Base-by-base conservation (phyloP, 768 basidiomycete species). In the Boletus patriciae region DNA sequence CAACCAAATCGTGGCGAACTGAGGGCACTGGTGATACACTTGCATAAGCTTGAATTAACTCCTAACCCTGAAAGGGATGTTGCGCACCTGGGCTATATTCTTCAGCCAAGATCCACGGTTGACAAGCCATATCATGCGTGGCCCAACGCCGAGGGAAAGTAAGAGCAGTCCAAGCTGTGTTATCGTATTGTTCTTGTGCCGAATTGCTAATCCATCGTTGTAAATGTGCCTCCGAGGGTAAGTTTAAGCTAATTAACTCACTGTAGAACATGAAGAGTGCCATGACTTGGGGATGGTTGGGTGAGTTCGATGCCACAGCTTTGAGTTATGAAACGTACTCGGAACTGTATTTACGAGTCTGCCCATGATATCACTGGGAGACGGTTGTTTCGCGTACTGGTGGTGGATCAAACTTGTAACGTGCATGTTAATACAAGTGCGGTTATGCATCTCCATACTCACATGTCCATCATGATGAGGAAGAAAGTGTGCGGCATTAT, bases 401-500 rank as follows among this genome's bases (percentile, higher is more conserved):
- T 82, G 83, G 65, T 89, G 89, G 44, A 91, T 82, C 43, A 93
- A 75, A 55, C 92, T 94, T 62, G 52, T 31, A 19, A 44, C 19
- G 50, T 51, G 19, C 51, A 50, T 10, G 49, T 55, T 47, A 57
- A 43, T 25, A 16, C 43, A 31, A 36, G 19, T 29, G 50, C 13
- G 42, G 52, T 36, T 47, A 54, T 36, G 50, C 41, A 34, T 33
- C 18, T 16, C 44, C 11, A 55, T 19, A 75, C 89, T 64, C 67
- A 94, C 92, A 93, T 88, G 66, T 92, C 86, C 89, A 94, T 91
- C 76, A 92, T 74, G 16, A 92, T 65, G 38, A 92, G 76, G 48
- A 92, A 73, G 66, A 86, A 92, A 3, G 83, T 83, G 63, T 88
- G 83, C 0, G 92, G 92, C 34, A 88, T 85, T 53, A 92, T 81